Evolutionary conservation across 495 filamentous ascomycete genomes (phyloP).

Genomic region (Penicillium turbatum): DNA sequence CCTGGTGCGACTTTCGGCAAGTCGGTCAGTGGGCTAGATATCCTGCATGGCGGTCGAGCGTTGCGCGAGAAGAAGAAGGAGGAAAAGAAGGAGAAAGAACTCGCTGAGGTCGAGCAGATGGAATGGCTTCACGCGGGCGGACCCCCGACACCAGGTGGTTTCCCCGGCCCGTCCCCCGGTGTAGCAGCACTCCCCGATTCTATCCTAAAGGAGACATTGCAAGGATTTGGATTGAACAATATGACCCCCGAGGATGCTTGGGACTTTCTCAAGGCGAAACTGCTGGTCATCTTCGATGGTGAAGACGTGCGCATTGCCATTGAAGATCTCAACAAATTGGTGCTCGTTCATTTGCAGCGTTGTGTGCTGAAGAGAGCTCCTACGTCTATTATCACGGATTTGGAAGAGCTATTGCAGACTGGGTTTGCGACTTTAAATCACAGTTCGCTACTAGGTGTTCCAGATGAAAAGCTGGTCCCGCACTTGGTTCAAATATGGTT

Average conservation of each 20-base stretch:
- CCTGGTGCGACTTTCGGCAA: conserved; percentile 67
- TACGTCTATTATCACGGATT: conserved; percentile 67
- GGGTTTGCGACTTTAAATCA: conserved; percentile 87
- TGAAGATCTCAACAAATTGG: conserved; percentile 90
- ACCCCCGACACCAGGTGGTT: conserved; percentile 22
- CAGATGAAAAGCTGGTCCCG: conserved; percentile 80
- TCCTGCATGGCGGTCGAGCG: conserved; percentile 78
- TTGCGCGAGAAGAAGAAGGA: conserved; percentile 89
- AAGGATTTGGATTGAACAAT: conserved; percentile 68
- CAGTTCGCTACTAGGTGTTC: conserved; percentile 60
- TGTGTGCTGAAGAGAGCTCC: conserved; percentile 67
- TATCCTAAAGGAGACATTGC: conserved; percentile 44
- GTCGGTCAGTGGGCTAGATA: conserved; percentile 75
- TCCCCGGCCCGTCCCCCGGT: conserved; percentile 38
- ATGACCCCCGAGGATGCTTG: conserved; percentile 90
- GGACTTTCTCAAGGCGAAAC: conserved; percentile 84
- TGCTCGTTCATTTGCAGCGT: conserved; percentile 73
- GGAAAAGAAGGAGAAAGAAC: conserved; percentile 75
- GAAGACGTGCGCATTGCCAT: conserved; percentile 86
- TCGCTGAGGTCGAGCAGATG: conserved; percentile 39
- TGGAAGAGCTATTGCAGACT: conserved; percentile 71
- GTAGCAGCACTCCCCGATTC: conserved; percentile 27
- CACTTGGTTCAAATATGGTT: conserved; percentile 92
- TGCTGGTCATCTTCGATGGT: conserved; percentile 90
- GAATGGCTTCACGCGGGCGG: conserved; percentile 39